phyloP scores from a whole-genome alignment of 495 filamentous ascomycete species.

The Xanthoparmelia taractica region DNA sequence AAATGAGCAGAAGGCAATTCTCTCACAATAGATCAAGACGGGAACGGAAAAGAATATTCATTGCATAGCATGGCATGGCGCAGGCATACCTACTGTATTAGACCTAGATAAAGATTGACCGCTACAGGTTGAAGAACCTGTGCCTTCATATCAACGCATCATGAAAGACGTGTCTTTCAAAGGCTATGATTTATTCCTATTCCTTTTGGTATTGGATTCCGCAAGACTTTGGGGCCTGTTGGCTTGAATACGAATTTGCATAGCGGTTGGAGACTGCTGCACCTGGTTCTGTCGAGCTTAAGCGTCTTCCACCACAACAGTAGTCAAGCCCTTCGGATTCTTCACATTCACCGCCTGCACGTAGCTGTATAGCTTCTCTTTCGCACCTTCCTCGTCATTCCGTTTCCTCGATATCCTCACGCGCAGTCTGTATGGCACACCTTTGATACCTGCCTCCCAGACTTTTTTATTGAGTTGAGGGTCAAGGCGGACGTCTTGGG shows the following conservation, averaged over 20 bases:
- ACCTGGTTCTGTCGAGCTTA: slow-evolving; percentile 18
- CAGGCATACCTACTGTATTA: slow-evolving; percentile 6
- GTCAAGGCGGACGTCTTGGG: slow-evolving; percentile 93
- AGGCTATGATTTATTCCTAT: not conserved
- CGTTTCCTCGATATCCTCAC: slow-evolving; percentile 97
- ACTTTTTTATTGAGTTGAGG: slow-evolving; percentile 99
- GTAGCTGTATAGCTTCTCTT: slow-evolving; percentile 97
- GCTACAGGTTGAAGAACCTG: not conserved
- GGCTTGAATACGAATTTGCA: not conserved
- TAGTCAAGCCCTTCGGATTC: slow-evolving; percentile 93
- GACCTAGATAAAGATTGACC: not conserved
- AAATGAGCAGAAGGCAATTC: slow-evolving; percentile 27
- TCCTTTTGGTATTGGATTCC: not conserved
- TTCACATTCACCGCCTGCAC: slow-evolving; percentile 99
- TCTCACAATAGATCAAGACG: slow-evolving; percentile 11
- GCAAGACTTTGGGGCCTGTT: not conserved
- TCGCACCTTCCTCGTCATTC: slow-evolving; percentile 99
- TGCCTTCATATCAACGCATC: not conserved
- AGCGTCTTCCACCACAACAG: slow-evolving; percentile 61
- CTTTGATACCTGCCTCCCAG: slow-evolving; percentile 98
- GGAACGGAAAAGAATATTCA: not conserved
- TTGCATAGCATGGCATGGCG: not conserved
- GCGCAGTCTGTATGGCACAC: slow-evolving; percentile 91
- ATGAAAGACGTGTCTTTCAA: not conserved
- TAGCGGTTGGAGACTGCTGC: not conserved